These are phyloP conservation scores for Emmonsiellopsis sp. DNA, from an alignment of 2,329 filamentous ascomycete genomes.

Conservation along the genomic window DNA sequence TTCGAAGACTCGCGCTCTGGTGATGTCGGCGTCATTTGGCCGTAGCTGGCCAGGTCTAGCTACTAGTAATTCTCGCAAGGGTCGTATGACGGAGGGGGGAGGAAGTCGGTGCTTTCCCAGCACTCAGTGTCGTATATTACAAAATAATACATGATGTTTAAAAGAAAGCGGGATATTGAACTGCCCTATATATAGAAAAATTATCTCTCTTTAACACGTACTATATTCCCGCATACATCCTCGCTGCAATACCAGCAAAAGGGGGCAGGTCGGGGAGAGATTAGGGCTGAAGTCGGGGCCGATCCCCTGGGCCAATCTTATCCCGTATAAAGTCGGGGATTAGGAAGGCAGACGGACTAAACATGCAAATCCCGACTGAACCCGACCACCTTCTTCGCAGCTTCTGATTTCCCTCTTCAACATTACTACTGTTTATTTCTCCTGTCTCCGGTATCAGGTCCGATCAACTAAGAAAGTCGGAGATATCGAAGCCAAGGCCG, in stretches of 20 bases:
- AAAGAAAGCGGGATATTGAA: background rate
- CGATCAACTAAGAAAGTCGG: too few species aligned
- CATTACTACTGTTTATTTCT: too few species aligned
- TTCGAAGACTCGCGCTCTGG: background rate
- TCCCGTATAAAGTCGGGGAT: slow-evolving; percentile 15
- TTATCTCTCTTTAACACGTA: background rate
- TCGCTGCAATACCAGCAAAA: too few species aligned
- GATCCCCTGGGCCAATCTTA: background rate
- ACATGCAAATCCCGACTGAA: slow-evolving; percentile 13
- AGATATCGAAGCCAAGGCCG: too few species aligned
- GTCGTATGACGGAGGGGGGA: background rate
- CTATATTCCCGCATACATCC: too few species aligned
- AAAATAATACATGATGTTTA: background rate
- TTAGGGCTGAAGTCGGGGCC: too few species aligned
- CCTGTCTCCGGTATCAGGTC: too few species aligned
- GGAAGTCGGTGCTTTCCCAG: too few species aligned
- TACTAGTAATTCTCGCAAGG: too few species aligned
- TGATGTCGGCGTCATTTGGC: background rate
- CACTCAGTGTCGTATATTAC: background rate
- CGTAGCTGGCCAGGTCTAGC: too few species aligned
- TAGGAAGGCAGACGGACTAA: slow-evolving; percentile 16
- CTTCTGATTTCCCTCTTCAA: too few species aligned
- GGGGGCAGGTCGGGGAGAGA: too few species aligned
- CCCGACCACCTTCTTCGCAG: background rate
- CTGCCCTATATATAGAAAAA: background rate